Evolutionary conservation across 2,329 filamentous ascomycete genomes (phyloP).

Genomic region (Epichloe amarillans): DNA sequence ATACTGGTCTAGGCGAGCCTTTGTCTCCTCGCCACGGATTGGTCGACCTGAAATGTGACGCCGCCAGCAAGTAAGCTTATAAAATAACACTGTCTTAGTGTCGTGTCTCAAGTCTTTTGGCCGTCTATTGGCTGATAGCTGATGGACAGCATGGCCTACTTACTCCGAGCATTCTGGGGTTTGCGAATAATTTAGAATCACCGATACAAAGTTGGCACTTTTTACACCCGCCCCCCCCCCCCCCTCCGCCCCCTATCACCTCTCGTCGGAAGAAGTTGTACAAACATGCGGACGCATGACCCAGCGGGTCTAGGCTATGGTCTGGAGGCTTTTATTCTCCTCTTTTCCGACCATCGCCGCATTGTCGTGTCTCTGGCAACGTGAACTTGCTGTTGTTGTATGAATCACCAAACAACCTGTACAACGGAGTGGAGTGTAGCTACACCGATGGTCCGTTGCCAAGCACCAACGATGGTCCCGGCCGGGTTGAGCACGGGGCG

Average conservation of each 20-base stretch:
- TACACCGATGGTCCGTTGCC: background rate
- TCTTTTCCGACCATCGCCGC: background rate
- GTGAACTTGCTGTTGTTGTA: background rate
- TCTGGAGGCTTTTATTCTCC: background rate
- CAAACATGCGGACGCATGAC: background rate
- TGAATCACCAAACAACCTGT: background rate
- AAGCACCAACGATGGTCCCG: background rate
- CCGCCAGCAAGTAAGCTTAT: conserved; percentile 5
- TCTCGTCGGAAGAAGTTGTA: conserved; percentile 1
- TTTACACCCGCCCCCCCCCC: background rate
- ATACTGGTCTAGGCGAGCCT: background rate
- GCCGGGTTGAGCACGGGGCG: background rate
- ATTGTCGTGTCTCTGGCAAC: background rate
- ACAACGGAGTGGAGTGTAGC: no score
- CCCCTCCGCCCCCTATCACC: background rate
- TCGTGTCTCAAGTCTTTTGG: background rate
- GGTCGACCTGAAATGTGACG: background rate
- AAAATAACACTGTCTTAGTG: background rate
- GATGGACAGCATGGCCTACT: conserved; percentile 1
- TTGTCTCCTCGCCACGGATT: background rate
- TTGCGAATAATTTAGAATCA: background rate
- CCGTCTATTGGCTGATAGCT: background rate
- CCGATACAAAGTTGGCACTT: background rate
- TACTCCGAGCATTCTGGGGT: conserved; percentile 2
- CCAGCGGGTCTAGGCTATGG: background rate